A percentile compares a stretch with the other conserved stretches of the same genome.
phyloP scores from a whole-genome alignment of 306 rosid genomes.

The Prunus armeniaca region DNA sequence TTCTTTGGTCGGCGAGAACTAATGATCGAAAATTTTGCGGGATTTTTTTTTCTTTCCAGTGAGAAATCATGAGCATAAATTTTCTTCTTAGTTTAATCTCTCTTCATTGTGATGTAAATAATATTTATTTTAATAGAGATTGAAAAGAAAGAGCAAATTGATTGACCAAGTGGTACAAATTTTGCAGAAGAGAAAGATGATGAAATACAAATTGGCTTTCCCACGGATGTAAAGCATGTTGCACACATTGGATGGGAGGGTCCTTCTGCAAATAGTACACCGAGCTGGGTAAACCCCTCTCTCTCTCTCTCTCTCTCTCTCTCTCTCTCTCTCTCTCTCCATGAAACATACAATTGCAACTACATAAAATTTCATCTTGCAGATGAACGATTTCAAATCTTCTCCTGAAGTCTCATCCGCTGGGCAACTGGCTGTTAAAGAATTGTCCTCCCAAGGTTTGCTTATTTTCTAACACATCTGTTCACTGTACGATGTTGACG shows the following conservation, averaged over 20 bases:
- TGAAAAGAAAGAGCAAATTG: background rate
- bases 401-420: constrained; percentile 34
- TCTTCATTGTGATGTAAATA: background rate
- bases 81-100: background rate
- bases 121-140: background rate
- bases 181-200: constrained; percentile 75
- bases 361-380: constrained; percentile 14
- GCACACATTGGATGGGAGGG: constrained; percentile 57
- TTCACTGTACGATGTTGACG: background rate
- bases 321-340: background rate
- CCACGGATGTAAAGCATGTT: constrained; percentile 81
- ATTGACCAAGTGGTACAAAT: background rate
- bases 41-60: background rate
- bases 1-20: background rate
- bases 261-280: constrained; percentile 34
- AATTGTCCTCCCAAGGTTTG: constrained; percentile 45
- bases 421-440: constrained; percentile 27
- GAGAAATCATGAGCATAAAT: too few relatives aligned
- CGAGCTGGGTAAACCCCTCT: constrained; percentile 38
- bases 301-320: background rate
- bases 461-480: background rate
- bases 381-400: constrained; percentile 70
- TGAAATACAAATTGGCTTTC: constrained; percentile 83
- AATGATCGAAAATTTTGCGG: background rate
- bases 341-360: background rate